Base-by-base conservation (phyloP, 2,329 filamentous ascomycete species). In the Chaetomiaceae sp. region DNA sequence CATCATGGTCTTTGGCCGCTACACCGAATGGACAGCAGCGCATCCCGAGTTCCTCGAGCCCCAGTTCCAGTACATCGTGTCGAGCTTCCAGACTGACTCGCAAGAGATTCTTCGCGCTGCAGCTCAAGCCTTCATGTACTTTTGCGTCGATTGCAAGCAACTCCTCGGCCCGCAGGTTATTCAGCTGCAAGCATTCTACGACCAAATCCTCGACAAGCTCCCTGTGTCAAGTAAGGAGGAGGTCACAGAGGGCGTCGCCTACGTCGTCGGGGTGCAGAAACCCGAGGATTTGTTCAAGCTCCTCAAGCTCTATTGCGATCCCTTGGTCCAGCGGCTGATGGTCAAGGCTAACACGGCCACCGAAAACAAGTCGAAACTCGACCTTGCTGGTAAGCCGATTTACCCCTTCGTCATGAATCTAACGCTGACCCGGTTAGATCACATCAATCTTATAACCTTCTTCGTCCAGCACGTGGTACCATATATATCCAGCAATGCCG, bases 11-110 rank as follows among this genome's bases (percentile, higher is more conserved):
- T 80, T 99, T 20, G 94, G 90, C 33, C 82, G 94, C 57, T 99
- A 99, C 67, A 99, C 95, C 0, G 92, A 97, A 69, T 99, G 94
- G 94, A 99, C 95, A 0, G 84, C 94, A 5, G 85, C 90, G 43
- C 94, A 99, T 65, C 89, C 92, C 0, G 90, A 96, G 54, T 95
- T 92, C 41, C 77, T 99, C 8, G 88, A 96, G 69, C 80, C 89
- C 8, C 94, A 99, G 70, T 88, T 99, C 66, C 90, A 90, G 64
- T 99, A 95, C 71, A 95, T 99, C 64, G 91, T 96, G 60, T 87
- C 86, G 4, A 94, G 91, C 0, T 99, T 99, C 72, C 81, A 89
- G 60, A 89, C 92, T 53, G 82, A 85, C 37, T 96, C 91, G 0
- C 88, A 86, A 64, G 95, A 99, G 66, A 91, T 99, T 51, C 81